Base-by-base conservation (phyloP, 2,329 filamentous ascomycete species). In the Aureobasidium sp. region DNA sequence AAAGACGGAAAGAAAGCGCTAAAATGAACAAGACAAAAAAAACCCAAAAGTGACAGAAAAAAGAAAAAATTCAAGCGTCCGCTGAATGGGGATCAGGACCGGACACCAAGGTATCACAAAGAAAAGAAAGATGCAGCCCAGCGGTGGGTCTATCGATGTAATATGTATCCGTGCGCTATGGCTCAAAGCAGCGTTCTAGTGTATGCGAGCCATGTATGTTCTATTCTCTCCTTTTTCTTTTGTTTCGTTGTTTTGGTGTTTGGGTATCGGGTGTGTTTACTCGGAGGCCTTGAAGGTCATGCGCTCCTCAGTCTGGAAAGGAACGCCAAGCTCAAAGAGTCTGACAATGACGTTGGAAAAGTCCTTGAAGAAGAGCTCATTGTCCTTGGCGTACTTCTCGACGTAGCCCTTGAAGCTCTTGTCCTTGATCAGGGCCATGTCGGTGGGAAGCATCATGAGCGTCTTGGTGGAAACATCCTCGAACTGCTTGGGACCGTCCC, bases 401-500 rank as follows among this genome's bases (percentile, higher is more conserved):
- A 91, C 88, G 64, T 80, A 84, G 66, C 80, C 75, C 73, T 80
- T 83, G 79, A 97, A 94, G 61, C 77, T 77, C 80, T 91, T 91
- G 74, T 97, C 91, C 74, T 90, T 81, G 66, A 95, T 74, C 54
- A 97, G 77, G 54, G 85, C 86, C 73, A 94, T 83, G 67, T 98
- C 91, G 60, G 89, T 86, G 50, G 93, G 93, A 70, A 98, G 77
- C 91, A 98, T 97, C 93, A 98, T 97, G 63, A 97, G 75, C 37
- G 79, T 79, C 80, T 95, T 90, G 65, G 85, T 88, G 66, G 77
- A 81, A 75, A 87, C 86, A 74, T 97, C 90, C 74, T 95, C 84
- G 68, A 85, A 91, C 79, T 94, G 90, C 73, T 84, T 83, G 60
- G 90, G 90, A 24, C 93, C 91, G 64, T 90, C 48, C 91, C 89